Conservation (phyloP, 257 asterid species). For the Jasminum sambac region DNA sequence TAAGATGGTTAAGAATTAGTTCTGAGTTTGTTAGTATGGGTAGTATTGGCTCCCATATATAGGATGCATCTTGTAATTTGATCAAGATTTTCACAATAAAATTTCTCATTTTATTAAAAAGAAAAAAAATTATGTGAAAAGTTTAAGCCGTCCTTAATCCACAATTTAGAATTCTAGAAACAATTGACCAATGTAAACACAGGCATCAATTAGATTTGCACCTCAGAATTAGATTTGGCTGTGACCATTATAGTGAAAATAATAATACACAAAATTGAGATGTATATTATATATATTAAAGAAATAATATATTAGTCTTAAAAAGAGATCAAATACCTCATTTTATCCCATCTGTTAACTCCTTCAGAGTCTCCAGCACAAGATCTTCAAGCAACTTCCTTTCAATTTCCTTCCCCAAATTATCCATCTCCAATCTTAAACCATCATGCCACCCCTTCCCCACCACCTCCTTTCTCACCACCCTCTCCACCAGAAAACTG, state of each 20-base stretch:
- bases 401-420: conserved; percentile 64
- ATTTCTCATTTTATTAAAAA: too few relatives aligned
- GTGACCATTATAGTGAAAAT: conserved; percentile 34
- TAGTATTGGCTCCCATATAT: too few relatives aligned
- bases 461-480: conserved; percentile 67
- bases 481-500: conserved; percentile 60
- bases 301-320: conserved; percentile 12
- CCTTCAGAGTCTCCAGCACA: conserved; percentile 59
- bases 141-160: too few relatives aligned
- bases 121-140: too few relatives aligned
- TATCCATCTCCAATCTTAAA: conserved; percentile 53
- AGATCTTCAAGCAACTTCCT: conserved; percentile 70
- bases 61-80: too few relatives aligned
- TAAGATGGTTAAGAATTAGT: too few relatives aligned
- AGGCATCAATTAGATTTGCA: conserved; percentile 19
- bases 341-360: conserved; percentile 50
- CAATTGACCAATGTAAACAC: conserved; percentile 16
- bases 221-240: conserved; percentile 29
- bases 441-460: conserved; percentile 67
- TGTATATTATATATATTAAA: neutral
- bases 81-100: too few relatives aligned
- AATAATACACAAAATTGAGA: conserved; percentile 31
- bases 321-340: conserved; percentile 26
- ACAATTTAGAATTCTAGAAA: neutral
- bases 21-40: too few relatives aligned